Conservation (phyloP, 2,329 filamentous ascomycete species). For the Cadophora sp. region DNA sequence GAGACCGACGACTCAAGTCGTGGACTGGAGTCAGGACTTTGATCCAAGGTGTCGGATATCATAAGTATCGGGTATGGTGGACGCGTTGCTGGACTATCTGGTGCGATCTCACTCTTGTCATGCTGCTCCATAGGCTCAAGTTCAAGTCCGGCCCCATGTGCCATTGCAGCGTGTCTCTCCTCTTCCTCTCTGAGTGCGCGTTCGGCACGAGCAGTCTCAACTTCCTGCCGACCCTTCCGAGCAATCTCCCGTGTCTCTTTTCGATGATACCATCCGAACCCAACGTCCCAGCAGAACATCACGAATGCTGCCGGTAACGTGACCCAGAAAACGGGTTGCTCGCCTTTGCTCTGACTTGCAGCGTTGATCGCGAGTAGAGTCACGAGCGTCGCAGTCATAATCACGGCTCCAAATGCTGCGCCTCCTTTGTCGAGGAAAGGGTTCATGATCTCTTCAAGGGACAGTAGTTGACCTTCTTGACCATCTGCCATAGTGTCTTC, state of each 20-base stretch:
- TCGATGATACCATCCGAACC: constrained; percentile 67
- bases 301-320: constrained; percentile 72
- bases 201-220: constrained; percentile 52
- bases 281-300: constrained; percentile 73
- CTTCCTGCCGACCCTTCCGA: constrained; percentile 56
- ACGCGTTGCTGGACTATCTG: not conserved
- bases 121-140: not conserved
- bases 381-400: constrained; percentile 73
- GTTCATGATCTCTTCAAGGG: constrained; percentile 77
- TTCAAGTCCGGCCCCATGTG: constrained; percentile 46
- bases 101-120: not conserved
- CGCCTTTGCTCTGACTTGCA: constrained; percentile 54
- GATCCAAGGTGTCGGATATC: constrained; percentile 44
- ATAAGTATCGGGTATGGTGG: not conserved
- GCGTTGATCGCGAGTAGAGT: constrained; percentile 72
- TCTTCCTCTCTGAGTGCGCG: constrained; percentile 27
- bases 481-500: constrained; percentile 53
- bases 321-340: constrained; percentile 69
- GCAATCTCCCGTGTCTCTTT: constrained; percentile 69
- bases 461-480: constrained; percentile 60
- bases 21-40: constrained; percentile 1
- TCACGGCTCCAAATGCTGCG: constrained; percentile 66
- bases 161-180: constrained; percentile 64
- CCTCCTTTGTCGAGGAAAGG: constrained; percentile 73
- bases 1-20: constrained; percentile 27